Evolutionary conservation across 495 filamentous ascomycete species (phyloP).

Genomic region (Talaromyces borbonicus): DNA sequence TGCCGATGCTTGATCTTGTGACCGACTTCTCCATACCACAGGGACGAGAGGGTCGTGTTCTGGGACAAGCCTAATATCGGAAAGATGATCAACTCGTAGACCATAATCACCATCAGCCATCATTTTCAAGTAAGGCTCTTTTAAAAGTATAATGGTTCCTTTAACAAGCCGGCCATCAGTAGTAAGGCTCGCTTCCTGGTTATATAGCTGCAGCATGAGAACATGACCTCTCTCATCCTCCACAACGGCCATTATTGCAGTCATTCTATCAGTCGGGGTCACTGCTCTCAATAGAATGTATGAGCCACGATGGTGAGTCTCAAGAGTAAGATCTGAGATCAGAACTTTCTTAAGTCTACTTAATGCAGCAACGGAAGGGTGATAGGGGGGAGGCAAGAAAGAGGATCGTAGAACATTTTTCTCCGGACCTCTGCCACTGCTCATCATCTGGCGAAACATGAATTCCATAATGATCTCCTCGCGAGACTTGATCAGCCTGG

Average conservation of each 20-base stretch:
- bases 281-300: conserved; percentile 34
- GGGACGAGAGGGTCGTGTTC: conserved; percentile 23
- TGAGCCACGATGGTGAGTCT: conserved; percentile 41
- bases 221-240: conserved; percentile 41
- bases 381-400: conserved; percentile 18
- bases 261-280: conserved; percentile 29
- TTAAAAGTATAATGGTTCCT: conserved; percentile 31
- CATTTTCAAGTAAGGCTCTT: conserved; percentile 43
- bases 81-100: conserved; percentile 44
- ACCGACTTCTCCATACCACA: conserved; percentile 20
- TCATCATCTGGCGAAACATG: conserved; percentile 10
- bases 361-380: conserved; percentile 12
- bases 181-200: conserved; percentile 20
- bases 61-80: conserved; percentile 30
- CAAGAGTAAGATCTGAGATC: conserved; percentile 28
- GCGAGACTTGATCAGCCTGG: conserved; percentile 12
- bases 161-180: conserved; percentile 17
- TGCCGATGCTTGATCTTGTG: conserved; percentile 14
- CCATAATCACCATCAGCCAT: conserved; percentile 26
- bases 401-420: conserved; percentile 7
- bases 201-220: conserved; percentile 37
- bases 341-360: conserved; percentile 13
- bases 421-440: not conserved
- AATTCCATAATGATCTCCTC: conserved; percentile 16
- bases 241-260: conserved; percentile 33